Evolutionary conservation across 139 green algal species (phyloP), one percentile per base, ranked within the genome.

Genomic region (Coccomyxa sp.): DNA sequence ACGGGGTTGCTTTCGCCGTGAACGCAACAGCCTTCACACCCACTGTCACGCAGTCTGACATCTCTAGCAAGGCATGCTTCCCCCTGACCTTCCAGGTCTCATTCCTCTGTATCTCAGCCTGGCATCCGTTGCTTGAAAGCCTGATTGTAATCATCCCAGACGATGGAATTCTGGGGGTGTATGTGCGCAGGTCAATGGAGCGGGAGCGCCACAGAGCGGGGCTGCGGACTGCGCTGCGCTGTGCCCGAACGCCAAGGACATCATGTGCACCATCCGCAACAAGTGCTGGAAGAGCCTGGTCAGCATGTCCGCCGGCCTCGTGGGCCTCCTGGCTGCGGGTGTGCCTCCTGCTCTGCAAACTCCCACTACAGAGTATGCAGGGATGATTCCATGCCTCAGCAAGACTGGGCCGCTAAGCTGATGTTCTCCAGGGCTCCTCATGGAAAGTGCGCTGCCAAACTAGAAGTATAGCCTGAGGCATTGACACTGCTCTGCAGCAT

Each of bases 1-100:
- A 76, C 14, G 5, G 75, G 24, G 70, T 94, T 18, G 10, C 0
- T 6, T 94, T 94, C 29, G 89, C 83, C 58, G 88, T 84, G 36
- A 91, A 91, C 39, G 85, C 85, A 24, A 94, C 89, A 0, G 38
- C 77, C 0, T 90, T 87, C 50, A 39, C 39, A 33, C n/a, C 78
- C 33, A 55, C 70, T 8, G 70, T 71, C 8, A 74, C 50, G 0
- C 71, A 82, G 78, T 82, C 78, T 50, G 38, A 82, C 36, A 78
- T 82, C 6, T 68, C 44, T 24, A 38, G 39, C 55, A 84, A 64
- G 50, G 50, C 27, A 31, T 64, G 50, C 50, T 22, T 3, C n/a
- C n/a, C n/a, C n/a, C n/a, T n/a, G n/a, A n/a, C n/a, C n/a, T n/a
- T n/a, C n/a, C n/a, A n/a, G n/a, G n/a, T n/a, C n/a, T n/a, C n/a